These are phyloP conservation scores for Graphilbum ipis-grandicollis DNA, from an alignment of 2,329 filamentous ascomycete genomes.

Conservation along the genomic window DNA sequence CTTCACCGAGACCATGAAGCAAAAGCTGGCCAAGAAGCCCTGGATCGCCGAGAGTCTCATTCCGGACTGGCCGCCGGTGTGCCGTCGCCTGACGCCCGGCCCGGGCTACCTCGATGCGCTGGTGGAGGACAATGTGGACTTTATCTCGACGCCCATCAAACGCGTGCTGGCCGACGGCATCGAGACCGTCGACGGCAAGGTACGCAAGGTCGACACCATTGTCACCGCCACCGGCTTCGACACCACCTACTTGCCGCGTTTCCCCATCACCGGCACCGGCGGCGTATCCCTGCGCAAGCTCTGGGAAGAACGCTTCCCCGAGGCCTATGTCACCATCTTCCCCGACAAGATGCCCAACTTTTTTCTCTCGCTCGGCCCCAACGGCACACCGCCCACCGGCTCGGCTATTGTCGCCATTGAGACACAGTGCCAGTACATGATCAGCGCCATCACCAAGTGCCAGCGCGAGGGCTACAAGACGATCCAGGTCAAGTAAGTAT, in stretches of 20 bases:
- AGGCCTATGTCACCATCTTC: conserved; percentile 2
- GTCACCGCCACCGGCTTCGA: conserved; percentile 40
- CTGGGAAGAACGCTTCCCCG: conserved; percentile 2
- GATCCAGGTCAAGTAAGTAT: conserved; percentile 2
- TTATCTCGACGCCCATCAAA: conserved; percentile 26
- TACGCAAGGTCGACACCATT: conserved; percentile 33
- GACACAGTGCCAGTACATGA: conserved; percentile 3
- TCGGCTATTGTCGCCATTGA: conserved; percentile 4
- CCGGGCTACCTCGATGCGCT: conserved; percentile 29
- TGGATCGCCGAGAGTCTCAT: conserved; percentile 30
- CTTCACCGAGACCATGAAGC: background rate
- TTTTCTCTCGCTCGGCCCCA: conserved; percentile 3
- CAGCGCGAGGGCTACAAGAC: conserved; percentile 1
- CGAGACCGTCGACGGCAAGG: conserved; percentile 24
- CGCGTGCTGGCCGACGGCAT: conserved; percentile 27
- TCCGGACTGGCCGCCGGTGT: conserved; percentile 28
- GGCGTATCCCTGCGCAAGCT: conserved; percentile 27
- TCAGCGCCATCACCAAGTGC: conserved; percentile 1
- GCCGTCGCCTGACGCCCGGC: conserved; percentile 29
- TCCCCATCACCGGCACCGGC: conserved; percentile 28
- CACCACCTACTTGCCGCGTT: conserved; percentile 30
- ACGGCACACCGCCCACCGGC: conserved; percentile 3
- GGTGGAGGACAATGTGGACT: conserved; percentile 25
- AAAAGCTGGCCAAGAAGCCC: conserved; percentile 22
- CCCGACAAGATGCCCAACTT: conserved; percentile 4